Evolutionary conservation across 176 grass and related monocot genomes (phyloP).

Genomic region (Carex cristatella): DNA sequence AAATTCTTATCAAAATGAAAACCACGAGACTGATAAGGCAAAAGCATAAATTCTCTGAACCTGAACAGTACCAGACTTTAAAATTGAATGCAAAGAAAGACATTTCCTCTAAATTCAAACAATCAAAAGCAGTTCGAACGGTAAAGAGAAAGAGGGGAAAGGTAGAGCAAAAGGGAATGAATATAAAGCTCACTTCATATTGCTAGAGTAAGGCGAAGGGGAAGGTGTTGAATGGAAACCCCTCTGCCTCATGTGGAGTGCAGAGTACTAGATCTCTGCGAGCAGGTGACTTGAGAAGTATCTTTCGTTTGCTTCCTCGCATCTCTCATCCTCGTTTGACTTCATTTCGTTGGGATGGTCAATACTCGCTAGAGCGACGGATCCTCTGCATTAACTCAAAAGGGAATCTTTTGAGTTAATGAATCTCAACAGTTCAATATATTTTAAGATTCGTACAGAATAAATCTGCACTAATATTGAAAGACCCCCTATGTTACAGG

Average conservation of each 20-base stretch:
- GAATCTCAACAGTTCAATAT: too few species aligned
- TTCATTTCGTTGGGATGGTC: neutral
- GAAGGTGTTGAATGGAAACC: neutral
- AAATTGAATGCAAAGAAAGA: neutral
- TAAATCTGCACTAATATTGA: too few species aligned
- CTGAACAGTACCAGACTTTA: neutral
- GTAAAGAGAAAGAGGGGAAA: neutral
- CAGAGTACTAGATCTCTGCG: neutral
- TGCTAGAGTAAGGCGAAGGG: conserved; percentile 7
- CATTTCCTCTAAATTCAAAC: neutral
- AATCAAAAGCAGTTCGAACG: neutral
- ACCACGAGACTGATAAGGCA: neutral
- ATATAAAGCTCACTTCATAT: conserved; percentile 30
- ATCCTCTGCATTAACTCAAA: too few species aligned
- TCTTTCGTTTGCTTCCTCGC: neutral
- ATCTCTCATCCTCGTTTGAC: neutral
- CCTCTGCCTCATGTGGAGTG: conserved; percentile 14
- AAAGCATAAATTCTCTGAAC: too few species aligned
- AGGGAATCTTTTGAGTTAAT: too few species aligned
- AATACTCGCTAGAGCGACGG: neutral
- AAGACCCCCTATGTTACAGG: too few species aligned
- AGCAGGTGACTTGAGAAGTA: neutral
- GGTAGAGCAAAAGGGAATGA: neutral
- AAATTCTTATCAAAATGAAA: neutral
- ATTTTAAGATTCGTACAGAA: too few species aligned